Conservation (phyloP, 208 protist species). For the Leptomonas seymouri region DNA sequence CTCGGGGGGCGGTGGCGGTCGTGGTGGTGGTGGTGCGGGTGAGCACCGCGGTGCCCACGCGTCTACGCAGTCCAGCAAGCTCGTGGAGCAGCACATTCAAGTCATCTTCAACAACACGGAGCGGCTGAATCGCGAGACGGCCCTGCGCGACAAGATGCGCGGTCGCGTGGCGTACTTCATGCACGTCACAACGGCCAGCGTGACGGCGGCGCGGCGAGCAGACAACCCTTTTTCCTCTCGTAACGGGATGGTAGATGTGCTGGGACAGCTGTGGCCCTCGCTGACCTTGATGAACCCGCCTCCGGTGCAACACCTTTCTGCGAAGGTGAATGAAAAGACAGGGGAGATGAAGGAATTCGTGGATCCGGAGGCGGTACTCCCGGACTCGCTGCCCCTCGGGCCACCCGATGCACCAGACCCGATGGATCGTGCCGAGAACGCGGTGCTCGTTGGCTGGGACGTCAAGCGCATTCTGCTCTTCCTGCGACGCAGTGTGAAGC, state of each 20-base stretch:
- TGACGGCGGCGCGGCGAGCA: conserved; percentile 81
- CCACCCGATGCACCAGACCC: conserved; percentile 39
- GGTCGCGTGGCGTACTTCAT: conserved; percentile 65
- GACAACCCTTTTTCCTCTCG: conserved; percentile 87
- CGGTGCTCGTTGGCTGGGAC: conserved; percentile 86
- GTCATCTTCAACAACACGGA: conserved; percentile 77
- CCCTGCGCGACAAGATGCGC: conserved; percentile 49
- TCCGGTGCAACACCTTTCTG: conserved; percentile 41
- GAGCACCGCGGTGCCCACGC: conserved; percentile 5
- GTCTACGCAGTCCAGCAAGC: conserved; percentile 34
- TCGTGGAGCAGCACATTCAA: conserved; percentile 76
- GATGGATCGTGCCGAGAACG: conserved; percentile 52
- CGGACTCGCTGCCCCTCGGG: conserved; percentile 51
- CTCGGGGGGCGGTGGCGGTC: conserved; percentile 8
- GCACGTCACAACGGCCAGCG: conserved; percentile 68
- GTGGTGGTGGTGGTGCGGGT: background rate
- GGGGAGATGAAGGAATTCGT: conserved; percentile 62
- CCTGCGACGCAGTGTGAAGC: conserved; percentile 60
- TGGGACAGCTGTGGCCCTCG: conserved; percentile 75
- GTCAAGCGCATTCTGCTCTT: conserved; percentile 85
- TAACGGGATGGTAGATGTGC: conserved; percentile 81
- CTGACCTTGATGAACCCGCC: conserved; percentile 58
- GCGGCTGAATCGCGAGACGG: conserved; percentile 63
- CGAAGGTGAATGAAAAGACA: conserved; percentile 34
- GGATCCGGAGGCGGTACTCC: conserved; percentile 59